Evolutionary conservation across 176 grass and related monocot species (phyloP).

Genomic region (Carex cristatella): DNA sequence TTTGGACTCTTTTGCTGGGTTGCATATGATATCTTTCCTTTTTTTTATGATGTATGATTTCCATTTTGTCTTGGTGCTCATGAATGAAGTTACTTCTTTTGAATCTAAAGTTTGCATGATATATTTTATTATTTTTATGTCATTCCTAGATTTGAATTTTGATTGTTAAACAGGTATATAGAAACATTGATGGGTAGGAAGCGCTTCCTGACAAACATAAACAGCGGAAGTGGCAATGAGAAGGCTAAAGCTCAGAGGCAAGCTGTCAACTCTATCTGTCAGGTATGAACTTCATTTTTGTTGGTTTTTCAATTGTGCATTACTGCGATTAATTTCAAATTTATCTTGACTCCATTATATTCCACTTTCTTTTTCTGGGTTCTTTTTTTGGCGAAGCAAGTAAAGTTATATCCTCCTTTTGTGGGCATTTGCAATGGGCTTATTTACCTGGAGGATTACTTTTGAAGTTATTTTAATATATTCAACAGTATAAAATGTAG

Average conservation of each 20-base stretch:
- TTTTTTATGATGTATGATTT: background rate
- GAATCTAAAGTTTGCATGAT: background rate
- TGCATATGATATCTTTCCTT: slow-evolving; percentile 1
- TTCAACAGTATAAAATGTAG: background rate
- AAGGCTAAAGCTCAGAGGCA: slow-evolving; percentile 98
- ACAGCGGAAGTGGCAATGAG: slow-evolving; percentile 54
- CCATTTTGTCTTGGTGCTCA: background rate
- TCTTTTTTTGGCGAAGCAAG: background rate
- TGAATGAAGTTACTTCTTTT: background rate
- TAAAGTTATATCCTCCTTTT: background rate
- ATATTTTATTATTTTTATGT: background rate
- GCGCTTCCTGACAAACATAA: slow-evolving; percentile 87
- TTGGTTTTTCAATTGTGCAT: background rate
- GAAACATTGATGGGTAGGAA: slow-evolving; percentile 91
- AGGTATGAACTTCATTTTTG: slow-evolving; percentile 43
- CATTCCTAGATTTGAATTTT: slow-evolving; percentile 7
- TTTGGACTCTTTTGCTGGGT: background rate
- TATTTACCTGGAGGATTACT: background rate
- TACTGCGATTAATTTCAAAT: background rate
- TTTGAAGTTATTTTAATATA: background rate
- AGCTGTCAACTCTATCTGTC: slow-evolving; percentile 96
- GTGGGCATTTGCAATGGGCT: background rate
- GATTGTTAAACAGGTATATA: slow-evolving; percentile 54
- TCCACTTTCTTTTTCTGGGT: background rate
- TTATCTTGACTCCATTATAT: background rate